Conservation (phyloP, 495 filamentous ascomycete genomes). For the Neurospora sublineolata region DNA sequence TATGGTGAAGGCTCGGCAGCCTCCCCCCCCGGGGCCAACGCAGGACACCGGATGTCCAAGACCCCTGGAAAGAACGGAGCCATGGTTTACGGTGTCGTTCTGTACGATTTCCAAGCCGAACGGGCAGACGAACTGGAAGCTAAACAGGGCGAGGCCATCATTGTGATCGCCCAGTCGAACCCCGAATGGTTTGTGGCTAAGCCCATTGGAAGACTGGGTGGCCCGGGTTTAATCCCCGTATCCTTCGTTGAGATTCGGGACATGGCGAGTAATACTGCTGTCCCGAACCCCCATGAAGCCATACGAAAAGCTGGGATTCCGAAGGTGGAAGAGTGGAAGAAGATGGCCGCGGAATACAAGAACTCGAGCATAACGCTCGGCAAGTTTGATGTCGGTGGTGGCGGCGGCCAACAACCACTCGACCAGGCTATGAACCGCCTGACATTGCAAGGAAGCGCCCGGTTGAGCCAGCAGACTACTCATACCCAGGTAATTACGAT, state of each 20-base stretch:
- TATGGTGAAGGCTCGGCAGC: conserved; percentile 52
- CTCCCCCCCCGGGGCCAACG: conserved; percentile 26
- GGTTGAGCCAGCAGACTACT: conserved; percentile 34
- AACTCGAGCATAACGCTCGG: conserved; percentile 95
- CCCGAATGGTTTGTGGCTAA: conserved; percentile 99
- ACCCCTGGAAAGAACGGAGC: conserved; percentile 56
- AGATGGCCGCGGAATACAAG: conserved; percentile 98
- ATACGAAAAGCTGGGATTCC: conserved; percentile 85
- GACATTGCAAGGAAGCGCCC: conserved; percentile 47
- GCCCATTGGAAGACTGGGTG: conserved; percentile 87
- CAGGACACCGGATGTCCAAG: conserved; percentile 36
- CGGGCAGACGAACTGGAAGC: conserved; percentile 91
- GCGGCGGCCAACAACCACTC: conserved; percentile 34
- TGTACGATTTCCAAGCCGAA: conserved; percentile 95
- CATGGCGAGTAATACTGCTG: conserved; percentile 75
- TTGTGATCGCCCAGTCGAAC: conserved; percentile 98
- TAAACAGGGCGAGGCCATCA: conserved; percentile 89
- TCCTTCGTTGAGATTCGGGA: conserved; percentile 95
- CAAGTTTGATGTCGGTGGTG: conserved; percentile 58
- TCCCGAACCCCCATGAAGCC: conserved; percentile 73
- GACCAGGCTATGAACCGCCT: conserved; percentile 69
- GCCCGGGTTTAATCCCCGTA: conserved; percentile 90
- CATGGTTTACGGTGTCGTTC: conserved; percentile 92
- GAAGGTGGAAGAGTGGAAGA: conserved; percentile 99
- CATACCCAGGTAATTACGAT: conserved; percentile 26